Evolutionary conservation across 331 rosid genomes (phyloP), one percentile per base, ranked within the genome.

Genomic region (Rosa hybrid): DNA sequence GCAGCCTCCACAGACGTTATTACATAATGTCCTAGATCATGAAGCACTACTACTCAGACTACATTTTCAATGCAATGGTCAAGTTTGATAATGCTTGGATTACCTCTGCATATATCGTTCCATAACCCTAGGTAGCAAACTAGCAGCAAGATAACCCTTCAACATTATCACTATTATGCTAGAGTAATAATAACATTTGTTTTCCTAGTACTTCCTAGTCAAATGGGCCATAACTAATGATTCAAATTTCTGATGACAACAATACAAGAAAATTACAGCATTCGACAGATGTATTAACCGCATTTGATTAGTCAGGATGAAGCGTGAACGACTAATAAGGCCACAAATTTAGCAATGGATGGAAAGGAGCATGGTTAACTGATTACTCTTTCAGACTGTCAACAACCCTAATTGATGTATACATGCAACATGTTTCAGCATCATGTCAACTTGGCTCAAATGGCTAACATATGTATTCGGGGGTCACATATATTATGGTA

Each of bases 351-450:
- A 25, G 17, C 68, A 12, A 62, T 12, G 68, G 68, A 25, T 62
- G 18, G 46, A 45, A 74, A n/a, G 68, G 45, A 54, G 45, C 45
- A 62, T 60, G 54, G 59, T 18, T 21, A 21, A 6, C 65, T 57
- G 23, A 41, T 12, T 42, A 57, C 78, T 41, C 53, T 16, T 42
- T 75, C 44, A 14, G 18, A 13, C 56, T 44, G 9, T 25, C 20
- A 75, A 42, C 20, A 75, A 42, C 46, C 62, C 27, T 25, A 23
- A 46, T 42, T 59, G 56, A 14, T 30, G 45, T 60, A 45, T 60
- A 30, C 30, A 48, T 23, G 45, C 57, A 7, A 45, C 71, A 76
- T 63, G 14, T 67, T 63, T 63, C 72, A 49, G 80, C 39, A 77
- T 76, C 46, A 17, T 9, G 46, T 76, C 63, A 49, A 49, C 46